Conservation (phyloP, 208 protist genomes). For the Acanthamoeba healyi region DNA sequence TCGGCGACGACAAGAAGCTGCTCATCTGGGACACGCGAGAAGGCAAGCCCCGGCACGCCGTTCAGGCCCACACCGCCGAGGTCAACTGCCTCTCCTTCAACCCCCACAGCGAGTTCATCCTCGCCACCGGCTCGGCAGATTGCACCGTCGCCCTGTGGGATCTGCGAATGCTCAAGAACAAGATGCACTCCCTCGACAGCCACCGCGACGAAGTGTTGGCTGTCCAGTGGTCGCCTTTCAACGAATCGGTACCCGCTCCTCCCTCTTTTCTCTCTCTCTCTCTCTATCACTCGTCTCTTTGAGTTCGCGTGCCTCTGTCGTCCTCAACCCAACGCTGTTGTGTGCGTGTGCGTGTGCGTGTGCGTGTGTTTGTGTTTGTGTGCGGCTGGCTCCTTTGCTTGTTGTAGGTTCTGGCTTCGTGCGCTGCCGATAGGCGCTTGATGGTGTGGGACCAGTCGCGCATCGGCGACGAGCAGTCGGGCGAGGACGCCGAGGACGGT, state of each 20-base stretch:
- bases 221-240: conserved; percentile 89
- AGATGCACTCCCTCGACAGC: conserved; percentile 91
- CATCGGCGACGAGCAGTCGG: conserved; percentile 93
- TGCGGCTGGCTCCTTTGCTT: conserved; percentile 85
- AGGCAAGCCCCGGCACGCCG: conserved; percentile 73
- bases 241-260: conserved; percentile 84
- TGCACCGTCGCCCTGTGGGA: conserved; percentile 94
- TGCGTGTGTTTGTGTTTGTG: conserved; percentile 83
- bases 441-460: conserved; percentile 92
- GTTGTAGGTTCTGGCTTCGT: conserved; percentile 88
- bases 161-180: conserved; percentile 90
- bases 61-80: conserved; percentile 89
- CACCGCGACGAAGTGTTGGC: conserved; percentile 91
- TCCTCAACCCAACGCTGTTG: too few relatives aligned
- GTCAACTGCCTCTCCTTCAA: conserved; percentile 95
- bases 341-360: not conserved
- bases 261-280: not conserved
- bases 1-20: conserved; percentile 95
- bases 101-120: conserved; percentile 92
- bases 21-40: conserved; percentile 92
- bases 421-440: conserved; percentile 88
- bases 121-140: conserved; percentile 92
- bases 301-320: not conserved
- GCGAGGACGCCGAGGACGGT: conserved; percentile 94
- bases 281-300: not conserved